These are phyloP conservation scores for Xerocomellus chrysenteron DNA, from an alignment of 768 basidiomycete species.

Conservation along the genomic window DNA sequence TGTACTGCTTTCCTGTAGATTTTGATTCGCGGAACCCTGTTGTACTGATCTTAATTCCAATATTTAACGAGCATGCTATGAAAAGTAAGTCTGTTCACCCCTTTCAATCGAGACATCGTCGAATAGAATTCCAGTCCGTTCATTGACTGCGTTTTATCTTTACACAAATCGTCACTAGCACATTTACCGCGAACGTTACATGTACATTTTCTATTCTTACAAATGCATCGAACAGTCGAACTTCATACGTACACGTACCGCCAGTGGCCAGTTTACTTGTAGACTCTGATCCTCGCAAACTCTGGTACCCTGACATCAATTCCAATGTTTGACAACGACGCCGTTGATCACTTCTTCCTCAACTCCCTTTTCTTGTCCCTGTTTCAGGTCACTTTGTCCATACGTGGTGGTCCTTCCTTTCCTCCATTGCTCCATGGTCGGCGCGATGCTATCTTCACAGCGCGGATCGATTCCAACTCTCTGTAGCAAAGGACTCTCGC, in stretches of 20 bases:
- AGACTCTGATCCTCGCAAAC: background rate
- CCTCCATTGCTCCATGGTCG: slow-evolving; percentile 54
- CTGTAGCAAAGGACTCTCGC: slow-evolving; percentile 50
- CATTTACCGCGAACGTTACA: background rate
- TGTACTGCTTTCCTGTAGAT: slow-evolving; percentile 23
- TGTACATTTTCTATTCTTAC: background rate
- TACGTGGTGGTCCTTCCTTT: slow-evolving; percentile 51
- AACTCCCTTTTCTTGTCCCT: slow-evolving; percentile 40
- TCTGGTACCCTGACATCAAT: slow-evolving; percentile 26
- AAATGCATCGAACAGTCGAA: background rate
- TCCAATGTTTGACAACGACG: slow-evolving; percentile 57
- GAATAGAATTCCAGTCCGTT: too few relatives aligned
- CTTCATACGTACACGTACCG: background rate
- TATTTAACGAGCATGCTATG: background rate
- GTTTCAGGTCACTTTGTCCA: slow-evolving; percentile 46
- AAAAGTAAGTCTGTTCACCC: background rate
- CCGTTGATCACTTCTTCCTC: slow-evolving; percentile 59
- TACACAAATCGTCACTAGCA: too few relatives aligned
- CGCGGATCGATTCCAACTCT: slow-evolving; percentile 39
- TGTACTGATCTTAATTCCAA: background rate
- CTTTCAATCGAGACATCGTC: too few relatives aligned
- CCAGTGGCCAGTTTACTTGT: too few relatives aligned
- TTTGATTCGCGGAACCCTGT: background rate
- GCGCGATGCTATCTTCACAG: slow-evolving; percentile 41
- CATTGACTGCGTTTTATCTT: too few relatives aligned